phyloP scores from a whole-genome alignment of 805 yeast species.

The Trichomonascus vanleenenianus region DNA sequence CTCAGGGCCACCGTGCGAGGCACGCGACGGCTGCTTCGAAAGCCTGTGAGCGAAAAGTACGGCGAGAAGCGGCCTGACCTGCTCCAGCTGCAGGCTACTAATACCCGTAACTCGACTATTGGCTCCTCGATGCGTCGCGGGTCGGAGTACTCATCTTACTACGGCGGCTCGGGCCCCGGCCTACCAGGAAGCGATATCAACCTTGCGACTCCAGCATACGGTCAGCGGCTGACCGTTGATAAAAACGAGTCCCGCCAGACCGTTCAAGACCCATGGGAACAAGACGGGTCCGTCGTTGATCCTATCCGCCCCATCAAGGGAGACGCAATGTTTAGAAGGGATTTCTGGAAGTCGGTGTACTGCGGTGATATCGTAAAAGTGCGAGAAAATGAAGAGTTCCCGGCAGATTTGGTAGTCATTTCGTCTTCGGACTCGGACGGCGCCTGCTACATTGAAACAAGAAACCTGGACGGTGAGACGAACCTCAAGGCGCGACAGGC shows the following conservation, averaged over 20 bases:
- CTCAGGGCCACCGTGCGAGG: neutral
- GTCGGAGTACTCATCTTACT: neutral
- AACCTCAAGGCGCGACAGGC: slow-evolving; percentile 56
- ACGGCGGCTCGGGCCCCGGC: neutral
- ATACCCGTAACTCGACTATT: neutral
- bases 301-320: slow-evolving; percentile 26
- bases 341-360: slow-evolving; percentile 62
- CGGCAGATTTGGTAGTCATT: slow-evolving; percentile 64
- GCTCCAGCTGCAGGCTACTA: neutral
- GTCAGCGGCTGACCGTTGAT: no score
- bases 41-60: slow-evolving; percentile 2
- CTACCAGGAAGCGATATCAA: slow-evolving; percentile 8
- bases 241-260: no score
- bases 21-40: slow-evolving; percentile 1
- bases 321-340: slow-evolving; percentile 37
- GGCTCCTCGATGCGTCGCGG: neutral
- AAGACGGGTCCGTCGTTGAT: slow-evolving; percentile 23
- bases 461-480: slow-evolving; percentile 70
- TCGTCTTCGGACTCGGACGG: slow-evolving; percentile 66
- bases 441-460: slow-evolving; percentile 62
- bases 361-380: slow-evolving; percentile 71
- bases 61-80: neutral
- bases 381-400: slow-evolving; percentile 64
- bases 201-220: neutral
- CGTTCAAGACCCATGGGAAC: neutral